Evolutionary conservation across 192 early-diverging fungal species (phyloP).

Genomic region (Kappamyces sp.): DNA sequence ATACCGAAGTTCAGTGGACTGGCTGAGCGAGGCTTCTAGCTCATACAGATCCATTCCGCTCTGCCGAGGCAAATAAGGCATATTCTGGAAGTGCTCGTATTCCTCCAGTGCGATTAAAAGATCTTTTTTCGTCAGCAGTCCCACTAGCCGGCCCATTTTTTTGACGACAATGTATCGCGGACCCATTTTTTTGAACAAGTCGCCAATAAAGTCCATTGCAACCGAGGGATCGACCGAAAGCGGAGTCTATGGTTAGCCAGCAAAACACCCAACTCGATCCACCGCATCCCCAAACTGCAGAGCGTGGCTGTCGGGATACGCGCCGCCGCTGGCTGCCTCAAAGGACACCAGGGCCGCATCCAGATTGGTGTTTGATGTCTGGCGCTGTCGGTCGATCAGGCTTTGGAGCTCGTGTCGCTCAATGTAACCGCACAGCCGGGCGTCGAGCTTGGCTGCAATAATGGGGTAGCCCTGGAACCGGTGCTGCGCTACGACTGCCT

Average conservation of each 20-base stretch:
- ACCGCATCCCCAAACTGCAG: background rate
- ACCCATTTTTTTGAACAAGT: constrained; percentile 51
- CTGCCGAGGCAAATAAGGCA: background rate
- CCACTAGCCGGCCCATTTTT: constrained; percentile 27
- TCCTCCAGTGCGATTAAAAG: constrained; percentile 29
- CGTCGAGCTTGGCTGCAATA: constrained; percentile 48
- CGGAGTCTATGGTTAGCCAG: constrained; percentile 30
- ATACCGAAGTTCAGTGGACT: constrained; percentile 2
- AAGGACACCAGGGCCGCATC: background rate
- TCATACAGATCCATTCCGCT: background rate
- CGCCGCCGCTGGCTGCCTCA: background rate
- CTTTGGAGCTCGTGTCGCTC: constrained; percentile 6
- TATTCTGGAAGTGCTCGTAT: constrained; percentile 7
- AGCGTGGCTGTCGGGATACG: background rate
- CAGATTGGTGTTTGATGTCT: no score
- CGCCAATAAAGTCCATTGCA: constrained; percentile 41
- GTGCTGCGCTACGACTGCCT: constrained; percentile 56
- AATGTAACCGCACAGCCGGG: constrained; percentile 67
- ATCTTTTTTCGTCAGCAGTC: constrained; percentile 46
- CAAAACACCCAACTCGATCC: constrained; percentile 18
- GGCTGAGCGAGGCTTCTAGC: background rate
- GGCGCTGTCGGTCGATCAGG: no score
- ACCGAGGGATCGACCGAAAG: constrained; percentile 37
- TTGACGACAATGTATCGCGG: constrained; percentile 36
- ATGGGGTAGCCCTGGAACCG: constrained; percentile 49